Conservation (phyloP, 2,329 filamentous ascomycete species). For the Cordyceps farinosa region DNA sequence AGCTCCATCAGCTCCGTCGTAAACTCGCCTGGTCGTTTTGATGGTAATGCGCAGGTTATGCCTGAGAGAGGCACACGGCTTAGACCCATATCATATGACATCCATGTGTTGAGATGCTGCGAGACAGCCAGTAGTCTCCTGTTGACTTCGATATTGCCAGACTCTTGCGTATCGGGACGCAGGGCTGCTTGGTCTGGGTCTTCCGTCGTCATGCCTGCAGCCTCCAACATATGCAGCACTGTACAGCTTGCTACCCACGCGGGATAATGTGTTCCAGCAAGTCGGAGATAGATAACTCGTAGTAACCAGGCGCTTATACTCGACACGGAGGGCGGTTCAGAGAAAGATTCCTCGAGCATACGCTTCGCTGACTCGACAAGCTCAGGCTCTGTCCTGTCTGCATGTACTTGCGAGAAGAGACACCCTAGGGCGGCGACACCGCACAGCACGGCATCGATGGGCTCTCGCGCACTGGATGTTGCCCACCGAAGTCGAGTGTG, state of each 20-base stretch:
- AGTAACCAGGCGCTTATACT: constrained; percentile 51
- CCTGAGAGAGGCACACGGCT: constrained; percentile 48
- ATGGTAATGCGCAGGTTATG: constrained; percentile 40
- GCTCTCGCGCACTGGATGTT: constrained; percentile 26
- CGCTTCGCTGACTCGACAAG: constrained; percentile 44
- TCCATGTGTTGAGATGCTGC: constrained; percentile 57
- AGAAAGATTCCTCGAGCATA: constrained; percentile 41
- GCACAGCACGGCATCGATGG: constrained; percentile 47
- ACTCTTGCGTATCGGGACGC: constrained; percentile 21
- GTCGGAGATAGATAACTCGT: constrained; percentile 50
- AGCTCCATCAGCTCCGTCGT: constrained; percentile 49
- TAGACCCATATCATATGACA: constrained; percentile 55
- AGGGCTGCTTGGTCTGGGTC: constrained; percentile 25
- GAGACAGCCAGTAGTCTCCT: constrained; percentile 47
- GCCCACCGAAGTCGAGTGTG: constrained; percentile 33
- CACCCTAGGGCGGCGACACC: constrained; percentile 54
- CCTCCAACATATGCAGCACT: constrained; percentile 56
- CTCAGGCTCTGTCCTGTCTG: constrained; percentile 40
- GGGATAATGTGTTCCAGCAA: constrained; percentile 50
- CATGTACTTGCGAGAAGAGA: constrained; percentile 45
- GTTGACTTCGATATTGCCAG: constrained; percentile 35
- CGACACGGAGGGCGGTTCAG: constrained; percentile 32
- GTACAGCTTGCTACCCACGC: constrained; percentile 56
- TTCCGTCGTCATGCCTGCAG: constrained; percentile 46
- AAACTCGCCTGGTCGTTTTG: constrained; percentile 36